Percentiles rank a stretch among this genome's conserved stretches.
These are phyloP conservation scores for Fragilariopsis cylindrus DNA, from an alignment of 108 stramenopile genomes.

Conservation along the genomic window DNA sequence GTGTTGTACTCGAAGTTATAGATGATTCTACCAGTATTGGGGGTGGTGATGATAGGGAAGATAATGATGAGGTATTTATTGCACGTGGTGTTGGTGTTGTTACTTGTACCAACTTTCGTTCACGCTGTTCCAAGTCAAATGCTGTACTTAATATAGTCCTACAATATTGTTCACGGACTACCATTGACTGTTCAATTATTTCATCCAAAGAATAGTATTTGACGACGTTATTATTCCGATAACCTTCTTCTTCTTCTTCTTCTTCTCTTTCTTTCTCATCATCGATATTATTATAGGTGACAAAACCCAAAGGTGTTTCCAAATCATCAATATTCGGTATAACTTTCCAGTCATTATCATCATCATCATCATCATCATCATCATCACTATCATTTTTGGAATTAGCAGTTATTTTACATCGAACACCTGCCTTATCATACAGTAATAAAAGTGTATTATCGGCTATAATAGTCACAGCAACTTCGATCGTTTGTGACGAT, in stretches of 20 bases:
- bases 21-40: too few relatives aligned
- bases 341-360: slow-evolving; percentile 40
- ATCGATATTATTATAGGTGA: slow-evolving; percentile 49
- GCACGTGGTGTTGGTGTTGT: neutral
- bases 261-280: slow-evolving; percentile 66
- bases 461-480: slow-evolving; percentile 48
- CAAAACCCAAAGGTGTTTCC: slow-evolving; percentile 58
- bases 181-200: slow-evolving; percentile 70
- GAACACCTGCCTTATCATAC: slow-evolving; percentile 39
- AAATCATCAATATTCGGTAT: slow-evolving; percentile 58
- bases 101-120: neutral
- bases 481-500: slow-evolving; percentile 53
- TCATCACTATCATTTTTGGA: neutral
- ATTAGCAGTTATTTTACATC: slow-evolving; percentile 22
- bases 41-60: too few relatives aligned
- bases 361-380: neutral
- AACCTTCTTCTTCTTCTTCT: slow-evolving; percentile 17
- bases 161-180: slow-evolving; percentile 74
- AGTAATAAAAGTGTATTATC: slow-evolving; percentile 59
- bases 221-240: neutral
- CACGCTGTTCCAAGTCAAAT: slow-evolving; percentile 41
- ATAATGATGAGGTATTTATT: neutral
- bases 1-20: neutral
- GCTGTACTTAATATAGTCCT: slow-evolving; percentile 60
- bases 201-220: slow-evolving; percentile 61